A percentile compares a stretch with the other conserved stretches of the same genome.
Evolutionary conservation across 202 grass and related monocot species (phyloP).

Genomic region (Brachypodium distachyon): DNA sequence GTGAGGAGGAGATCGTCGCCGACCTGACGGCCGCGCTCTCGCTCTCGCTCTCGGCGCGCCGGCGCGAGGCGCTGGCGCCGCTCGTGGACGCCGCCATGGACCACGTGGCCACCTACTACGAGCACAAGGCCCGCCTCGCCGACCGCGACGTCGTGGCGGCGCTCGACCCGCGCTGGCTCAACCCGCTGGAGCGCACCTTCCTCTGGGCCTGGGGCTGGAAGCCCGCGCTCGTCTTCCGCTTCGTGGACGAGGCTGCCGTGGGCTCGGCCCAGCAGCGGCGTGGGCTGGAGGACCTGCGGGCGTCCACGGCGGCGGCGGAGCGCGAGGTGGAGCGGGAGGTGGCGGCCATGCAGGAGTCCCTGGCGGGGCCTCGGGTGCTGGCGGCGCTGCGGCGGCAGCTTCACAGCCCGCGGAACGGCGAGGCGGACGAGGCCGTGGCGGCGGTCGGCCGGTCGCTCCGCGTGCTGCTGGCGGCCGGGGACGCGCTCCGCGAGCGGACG

Average conservation of each 20-base stretch:
- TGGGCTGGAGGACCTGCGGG: slow-evolving; percentile 18
- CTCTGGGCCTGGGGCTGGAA: slow-evolving; percentile 67
- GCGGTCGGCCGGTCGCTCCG: slow-evolving; percentile 29
- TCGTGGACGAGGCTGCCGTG: not conserved
- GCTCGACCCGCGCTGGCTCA: slow-evolving; percentile 58
- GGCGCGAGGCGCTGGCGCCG: not conserved
- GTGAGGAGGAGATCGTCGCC: slow-evolving; percentile 45
- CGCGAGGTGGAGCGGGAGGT: slow-evolving; percentile 39
- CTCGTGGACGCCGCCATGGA: slow-evolving; percentile 27
- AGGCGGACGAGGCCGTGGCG: slow-evolving; percentile 23
- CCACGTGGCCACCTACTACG: slow-evolving; percentile 45
- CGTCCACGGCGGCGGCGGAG: slow-evolving; percentile 26
- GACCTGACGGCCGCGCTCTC: slow-evolving; percentile 34
- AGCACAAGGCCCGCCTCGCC: slow-evolving; percentile 43
- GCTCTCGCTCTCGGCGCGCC: slow-evolving; percentile 1
- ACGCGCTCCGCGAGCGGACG: slow-evolving; percentile 47
- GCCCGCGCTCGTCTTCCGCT: slow-evolving; percentile 60
- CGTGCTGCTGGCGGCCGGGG: slow-evolving; percentile 36
- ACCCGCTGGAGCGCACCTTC: slow-evolving; percentile 77
- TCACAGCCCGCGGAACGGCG: not conserved
- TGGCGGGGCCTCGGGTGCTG: slow-evolving; percentile 37
- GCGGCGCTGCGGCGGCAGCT: slow-evolving; percentile 27
- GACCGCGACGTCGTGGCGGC: slow-evolving; percentile 48
- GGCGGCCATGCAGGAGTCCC: slow-evolving; percentile 52
- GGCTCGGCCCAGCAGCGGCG: not conserved